Evolutionary conservation across 108 stramenopile species (phyloP).

Genomic region (Skeletonema costatum): DNA sequence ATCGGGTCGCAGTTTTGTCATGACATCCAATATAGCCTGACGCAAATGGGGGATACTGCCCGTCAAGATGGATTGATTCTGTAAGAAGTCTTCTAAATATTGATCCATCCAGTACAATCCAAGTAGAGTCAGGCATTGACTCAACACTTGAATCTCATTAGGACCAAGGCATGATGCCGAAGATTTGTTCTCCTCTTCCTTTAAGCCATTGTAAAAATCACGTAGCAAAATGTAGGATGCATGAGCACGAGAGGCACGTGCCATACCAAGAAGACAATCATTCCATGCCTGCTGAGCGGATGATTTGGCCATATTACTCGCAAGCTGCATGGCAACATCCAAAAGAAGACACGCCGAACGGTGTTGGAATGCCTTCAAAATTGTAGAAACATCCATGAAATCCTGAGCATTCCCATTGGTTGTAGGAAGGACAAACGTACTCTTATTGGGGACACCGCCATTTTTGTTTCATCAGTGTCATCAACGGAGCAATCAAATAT

Average conservation of each 20-base stretch:
- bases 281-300: constrained; percentile 83
- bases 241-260: constrained; percentile 77
- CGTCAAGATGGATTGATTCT: constrained; percentile 65
- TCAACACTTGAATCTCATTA: constrained; percentile 59
- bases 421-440: constrained; percentile 31
- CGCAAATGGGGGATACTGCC: constrained; percentile 56
- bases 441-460: constrained; percentile 19
- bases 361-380: constrained; percentile 71
- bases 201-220: constrained; percentile 70
- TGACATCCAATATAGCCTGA: constrained; percentile 55
- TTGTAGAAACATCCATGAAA: constrained; percentile 41
- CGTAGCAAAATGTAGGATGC: constrained; percentile 72
- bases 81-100: constrained; percentile 85
- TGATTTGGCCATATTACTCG: constrained; percentile 46
- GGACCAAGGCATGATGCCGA: constrained; percentile 43
- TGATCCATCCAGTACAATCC: constrained; percentile 89
- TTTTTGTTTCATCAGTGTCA: constrained; percentile 11
- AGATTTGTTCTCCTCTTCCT: constrained; percentile 48
- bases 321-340: constrained; percentile 67
- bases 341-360: constrained; percentile 75
- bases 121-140: constrained; percentile 70
- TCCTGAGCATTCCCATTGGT: constrained; percentile 21
- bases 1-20: constrained; percentile 64
- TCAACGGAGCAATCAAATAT: constrained; percentile 47
- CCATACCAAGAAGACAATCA: constrained; percentile 73